Percentiles rank a stretch among this genome's conserved stretches.
phyloP scores from a whole-genome alignment of 805 yeast genomes.

The Cyberlindnera nakhonratchasimensis region DNA sequence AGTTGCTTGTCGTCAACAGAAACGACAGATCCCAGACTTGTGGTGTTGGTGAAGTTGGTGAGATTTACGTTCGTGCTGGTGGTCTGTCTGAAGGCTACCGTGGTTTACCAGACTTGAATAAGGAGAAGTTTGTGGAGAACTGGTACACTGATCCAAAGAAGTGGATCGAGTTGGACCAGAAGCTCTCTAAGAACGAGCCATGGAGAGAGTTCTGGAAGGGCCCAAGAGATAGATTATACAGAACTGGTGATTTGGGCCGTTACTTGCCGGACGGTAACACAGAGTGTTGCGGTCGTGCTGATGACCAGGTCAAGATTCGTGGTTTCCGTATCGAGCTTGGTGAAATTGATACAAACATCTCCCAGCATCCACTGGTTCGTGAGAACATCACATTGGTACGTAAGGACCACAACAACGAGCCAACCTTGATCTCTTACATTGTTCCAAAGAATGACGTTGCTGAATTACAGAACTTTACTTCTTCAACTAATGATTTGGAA shows the following conservation, averaged over 20 bases:
- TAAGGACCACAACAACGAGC: slow-evolving; percentile 90
- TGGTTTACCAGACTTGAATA: slow-evolving; percentile 83
- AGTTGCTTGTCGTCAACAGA: slow-evolving; percentile 88
- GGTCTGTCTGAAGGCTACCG: slow-evolving; percentile 97
- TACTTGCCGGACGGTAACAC: slow-evolving; percentile 96
- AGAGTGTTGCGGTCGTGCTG: slow-evolving; percentile 98
- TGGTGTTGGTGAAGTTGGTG: slow-evolving; percentile 99
- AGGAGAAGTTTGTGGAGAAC: slow-evolving; percentile 80
- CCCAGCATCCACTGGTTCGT: slow-evolving; percentile 88
- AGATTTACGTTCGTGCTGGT: slow-evolving; percentile 96
- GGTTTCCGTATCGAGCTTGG: slow-evolving; percentile 98
- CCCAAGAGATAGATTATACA: slow-evolving; percentile 91
- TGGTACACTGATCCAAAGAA: slow-evolving; percentile 77
- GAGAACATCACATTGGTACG: slow-evolving; percentile 91
- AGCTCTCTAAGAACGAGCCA: slow-evolving; percentile 39
- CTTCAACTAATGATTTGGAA: slow-evolving; percentile 42
- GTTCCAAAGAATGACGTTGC: slow-evolving; percentile 70
- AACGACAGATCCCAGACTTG: slow-evolving; percentile 85
- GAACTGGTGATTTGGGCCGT: slow-evolving; percentile 97
- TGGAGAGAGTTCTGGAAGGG: slow-evolving; percentile 88
- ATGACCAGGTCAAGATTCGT: slow-evolving; percentile 96
- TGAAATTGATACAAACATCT: slow-evolving; percentile 95
- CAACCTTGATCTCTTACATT: slow-evolving; percentile 83
- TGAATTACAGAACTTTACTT: slow-evolving; percentile 40
- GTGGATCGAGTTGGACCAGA: slow-evolving; percentile 58